Conservation (phyloP, 2,329 filamentous ascomycete genomes). For the Fusarium sp. region DNA sequence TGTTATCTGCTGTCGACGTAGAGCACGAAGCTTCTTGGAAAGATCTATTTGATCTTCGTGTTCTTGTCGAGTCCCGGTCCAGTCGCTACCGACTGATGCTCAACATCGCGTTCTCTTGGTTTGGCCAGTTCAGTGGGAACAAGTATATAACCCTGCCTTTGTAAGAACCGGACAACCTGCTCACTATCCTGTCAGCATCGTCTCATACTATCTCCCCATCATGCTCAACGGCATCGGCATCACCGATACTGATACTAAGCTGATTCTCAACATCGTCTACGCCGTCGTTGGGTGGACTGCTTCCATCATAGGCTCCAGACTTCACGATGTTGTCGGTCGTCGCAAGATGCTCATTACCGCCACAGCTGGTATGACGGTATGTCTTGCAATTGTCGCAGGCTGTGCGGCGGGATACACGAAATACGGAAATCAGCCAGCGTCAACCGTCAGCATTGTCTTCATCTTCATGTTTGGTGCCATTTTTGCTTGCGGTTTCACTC, state of each 20-base stretch:
- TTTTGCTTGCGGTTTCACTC: constrained; percentile 50
- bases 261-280: constrained; percentile 55
- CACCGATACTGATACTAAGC: constrained; percentile 50
- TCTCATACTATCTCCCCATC: constrained; percentile 50
- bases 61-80: constrained; percentile 50
- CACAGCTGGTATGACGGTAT: constrained; percentile 50
- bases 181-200: constrained; percentile 6
- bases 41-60: constrained; percentile 51
- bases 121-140: constrained; percentile 55
- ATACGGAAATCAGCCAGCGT: constrained; percentile 47
- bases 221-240: constrained; percentile 53
- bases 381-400: constrained; percentile 51
- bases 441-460: constrained; percentile 52
- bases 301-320: constrained; percentile 49
- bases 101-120: constrained; percentile 54
- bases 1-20: constrained; percentile 42
- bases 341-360: constrained; percentile 55
- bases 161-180: background rate
- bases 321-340: constrained; percentile 55
- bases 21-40: constrained; percentile 48
- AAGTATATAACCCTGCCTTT: constrained; percentile 22
- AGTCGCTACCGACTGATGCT: constrained; percentile 53
- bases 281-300: constrained; percentile 51
- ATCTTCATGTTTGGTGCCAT: constrained; percentile 54
- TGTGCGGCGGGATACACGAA: constrained; percentile 50